Evolutionary conservation across 208 protist genomes (phyloP).

Genomic region (Trypanosoma lewisi): DNA sequence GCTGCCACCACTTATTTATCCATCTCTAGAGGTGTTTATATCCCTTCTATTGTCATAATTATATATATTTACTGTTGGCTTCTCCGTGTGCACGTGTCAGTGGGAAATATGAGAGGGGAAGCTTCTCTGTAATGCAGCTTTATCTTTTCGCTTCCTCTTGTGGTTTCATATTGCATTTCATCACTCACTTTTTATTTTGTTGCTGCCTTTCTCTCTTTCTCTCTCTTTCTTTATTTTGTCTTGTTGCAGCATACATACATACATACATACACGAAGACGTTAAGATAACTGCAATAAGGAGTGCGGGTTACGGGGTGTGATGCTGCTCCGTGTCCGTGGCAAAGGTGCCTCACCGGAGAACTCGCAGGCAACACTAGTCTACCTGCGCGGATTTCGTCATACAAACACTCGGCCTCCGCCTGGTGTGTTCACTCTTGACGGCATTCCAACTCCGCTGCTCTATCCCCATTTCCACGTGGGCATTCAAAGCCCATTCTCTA

Average conservation of each 20-base stretch:
- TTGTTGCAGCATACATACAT: background rate
- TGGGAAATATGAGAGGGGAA: no score
- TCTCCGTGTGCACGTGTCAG: no score
- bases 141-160: no score
- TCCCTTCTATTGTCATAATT: no score
- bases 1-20: no score
- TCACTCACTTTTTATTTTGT: background rate
- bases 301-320: constrained; percentile 7
- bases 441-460: constrained; percentile 25
- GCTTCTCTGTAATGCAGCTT: no score
- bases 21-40: no score
- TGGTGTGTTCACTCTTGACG: background rate
- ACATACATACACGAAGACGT: background rate
- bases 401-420: constrained; percentile 43
- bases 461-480: constrained; percentile 68
- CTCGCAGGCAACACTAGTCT: constrained; percentile 74
- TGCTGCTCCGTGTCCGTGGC: constrained; percentile 82
- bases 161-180: no score
- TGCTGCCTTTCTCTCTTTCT: constrained; percentile 13
- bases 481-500: constrained; percentile 30
- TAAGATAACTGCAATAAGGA: background rate
- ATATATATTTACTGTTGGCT: no score
- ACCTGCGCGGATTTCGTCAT: constrained; percentile 74
- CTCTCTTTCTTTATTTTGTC: constrained; percentile 21
- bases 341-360: constrained; percentile 80